Evolutionary conservation across 2,329 filamentous ascomycete genomes (phyloP), one percentile per base, ranked within the genome.

Genomic region (Talaromyces sp.): DNA sequence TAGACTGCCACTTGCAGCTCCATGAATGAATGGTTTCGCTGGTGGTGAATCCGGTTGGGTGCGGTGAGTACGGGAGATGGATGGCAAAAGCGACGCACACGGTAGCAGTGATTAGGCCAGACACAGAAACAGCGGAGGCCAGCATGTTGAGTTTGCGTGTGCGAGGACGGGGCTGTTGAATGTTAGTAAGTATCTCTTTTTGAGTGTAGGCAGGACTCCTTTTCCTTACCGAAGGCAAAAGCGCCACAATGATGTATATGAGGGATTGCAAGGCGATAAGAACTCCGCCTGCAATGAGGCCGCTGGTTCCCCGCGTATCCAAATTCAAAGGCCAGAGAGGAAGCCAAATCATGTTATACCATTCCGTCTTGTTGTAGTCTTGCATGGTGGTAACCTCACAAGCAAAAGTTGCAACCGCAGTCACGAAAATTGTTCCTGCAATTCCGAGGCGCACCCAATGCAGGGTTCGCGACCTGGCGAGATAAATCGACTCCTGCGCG

Each of bases 271-370:
- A 62, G 3, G 69, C 65, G 48, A 77, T 68, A 6, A 79, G 67
- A n/a, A 67, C 67, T 6, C 73, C 75, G 52, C 73, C 74, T 3
- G 70, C 65, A 35, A 79, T 61, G 0, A 72, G 63, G 17, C 72
- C 74, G 19, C 74, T 67, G 0, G 74, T 75, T 12, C 76, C 75
- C 24, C 74, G 72, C 11, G 76, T 32, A 61, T 79, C 75, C 53
- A 79, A 64, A 59, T 78, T 74, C 59, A 72, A 58, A 3, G 77
- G 77, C 77, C 77, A 79, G 1, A 79, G 67, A 24, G 70, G 67
- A 6, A 79, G 65, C 48, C 72, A 69, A 17, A 68, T 66, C 24
- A 66, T 62, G 9, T 68, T 67, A 61, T 71, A 76, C 21, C 69
- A 63, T n/a, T 67, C 67, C 3, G 77, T 78, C 14, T 62, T 58